A percentile compares a stretch with the other conserved stretches of the same genome.
Conservation (phyloP, 2,329 filamentous ascomycete genomes). For the Trichothecium sympodiale region DNA sequence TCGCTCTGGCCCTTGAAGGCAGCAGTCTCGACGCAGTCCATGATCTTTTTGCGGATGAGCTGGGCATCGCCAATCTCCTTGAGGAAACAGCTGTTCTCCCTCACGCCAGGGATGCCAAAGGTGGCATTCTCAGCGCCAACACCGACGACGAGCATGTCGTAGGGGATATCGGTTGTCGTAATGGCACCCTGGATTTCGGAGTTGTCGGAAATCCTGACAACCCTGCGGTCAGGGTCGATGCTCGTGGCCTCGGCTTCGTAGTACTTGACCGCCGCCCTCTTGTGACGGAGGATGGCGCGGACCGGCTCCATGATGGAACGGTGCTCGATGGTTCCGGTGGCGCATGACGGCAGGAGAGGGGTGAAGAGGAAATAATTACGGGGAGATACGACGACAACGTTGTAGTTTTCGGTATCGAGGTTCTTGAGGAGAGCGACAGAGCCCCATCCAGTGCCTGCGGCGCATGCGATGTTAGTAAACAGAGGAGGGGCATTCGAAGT, state of each 20-base stretch:
- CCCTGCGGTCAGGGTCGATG: slow-evolving; percentile 83
- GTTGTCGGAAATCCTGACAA: slow-evolving; percentile 82
- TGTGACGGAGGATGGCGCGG: slow-evolving; percentile 88
- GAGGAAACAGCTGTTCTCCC: slow-evolving; percentile 91
- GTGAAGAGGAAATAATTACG: slow-evolving; percentile 99
- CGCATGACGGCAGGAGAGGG: slow-evolving; percentile 91
- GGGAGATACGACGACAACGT: slow-evolving; percentile 93
- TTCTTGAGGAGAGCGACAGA: slow-evolving; percentile 96
- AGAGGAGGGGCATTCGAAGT: not conserved
- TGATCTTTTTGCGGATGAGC: slow-evolving; percentile 93
- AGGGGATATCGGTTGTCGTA: slow-evolving; percentile 78
- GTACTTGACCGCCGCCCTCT: slow-evolving; percentile 86
- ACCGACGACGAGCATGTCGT: slow-evolving; percentile 96
- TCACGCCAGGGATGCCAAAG: slow-evolving; percentile 92
- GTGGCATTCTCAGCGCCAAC: slow-evolving; percentile 98
- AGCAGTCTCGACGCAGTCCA: slow-evolving; percentile 98
- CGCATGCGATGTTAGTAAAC: slow-evolving; percentile 12
- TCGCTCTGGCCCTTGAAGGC: slow-evolving; percentile 91
- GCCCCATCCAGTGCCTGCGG: slow-evolving; percentile 82
- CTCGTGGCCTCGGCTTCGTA: slow-evolving; percentile 97
- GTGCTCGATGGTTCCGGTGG: slow-evolving; percentile 94
- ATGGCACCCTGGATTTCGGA: slow-evolving; percentile 83
- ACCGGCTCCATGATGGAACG: slow-evolving; percentile 99
- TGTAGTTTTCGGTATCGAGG: slow-evolving; percentile 98
- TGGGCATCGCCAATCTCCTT: slow-evolving; percentile 98